Percentiles rank a stretch among this genome's conserved stretches.
These are phyloP conservation scores for Colletotrichum acutatum DNA, from an alignment of 2,329 filamentous ascomycete genomes.

Conservation along the genomic window DNA sequence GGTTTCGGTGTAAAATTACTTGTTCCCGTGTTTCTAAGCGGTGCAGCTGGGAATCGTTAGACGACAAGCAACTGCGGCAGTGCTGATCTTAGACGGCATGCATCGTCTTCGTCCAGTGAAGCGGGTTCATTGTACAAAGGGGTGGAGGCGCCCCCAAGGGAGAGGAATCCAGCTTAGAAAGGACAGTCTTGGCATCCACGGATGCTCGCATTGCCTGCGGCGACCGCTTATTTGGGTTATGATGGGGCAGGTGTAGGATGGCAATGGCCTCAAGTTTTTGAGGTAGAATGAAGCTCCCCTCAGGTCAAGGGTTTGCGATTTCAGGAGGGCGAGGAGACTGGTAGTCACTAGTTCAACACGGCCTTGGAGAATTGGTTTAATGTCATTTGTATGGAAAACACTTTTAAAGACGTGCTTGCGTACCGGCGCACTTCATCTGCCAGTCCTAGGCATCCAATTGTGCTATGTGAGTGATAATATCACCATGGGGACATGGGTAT, in stretches of 20 bases:
- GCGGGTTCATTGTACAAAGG: constrained; percentile 31
- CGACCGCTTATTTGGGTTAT: constrained; percentile 25
- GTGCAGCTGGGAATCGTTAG: constrained; percentile 22
- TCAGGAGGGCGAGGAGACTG: constrained; percentile 19
- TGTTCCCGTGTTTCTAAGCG: constrained; percentile 4
- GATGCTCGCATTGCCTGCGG: constrained; percentile 13
- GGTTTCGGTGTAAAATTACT: constrained; percentile 36
- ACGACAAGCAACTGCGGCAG: constrained; percentile 12
- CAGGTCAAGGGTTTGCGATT: constrained; percentile 19
- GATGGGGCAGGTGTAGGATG: constrained; percentile 32
- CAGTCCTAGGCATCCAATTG: background rate
- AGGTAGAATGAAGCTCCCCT: constrained; percentile 16
- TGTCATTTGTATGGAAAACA: constrained; percentile 11
- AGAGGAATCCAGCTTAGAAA: constrained; percentile 11
- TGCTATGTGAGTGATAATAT: background rate
- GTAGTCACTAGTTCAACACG: constrained; percentile 30
- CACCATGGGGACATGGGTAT: background rate
- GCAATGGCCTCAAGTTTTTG: constrained; percentile 6
- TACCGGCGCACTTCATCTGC: background rate
- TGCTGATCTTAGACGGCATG: constrained; percentile 12
- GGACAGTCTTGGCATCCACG: constrained; percentile 3
- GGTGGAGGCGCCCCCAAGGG: constrained; percentile 6
- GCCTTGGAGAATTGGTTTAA: constrained; percentile 29
- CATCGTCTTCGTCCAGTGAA: constrained; percentile 10
- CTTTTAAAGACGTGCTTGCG: background rate